phyloP scores from a whole-genome alignment of 2,329 filamentous ascomycete genomes.

The Fulvia fulva region DNA sequence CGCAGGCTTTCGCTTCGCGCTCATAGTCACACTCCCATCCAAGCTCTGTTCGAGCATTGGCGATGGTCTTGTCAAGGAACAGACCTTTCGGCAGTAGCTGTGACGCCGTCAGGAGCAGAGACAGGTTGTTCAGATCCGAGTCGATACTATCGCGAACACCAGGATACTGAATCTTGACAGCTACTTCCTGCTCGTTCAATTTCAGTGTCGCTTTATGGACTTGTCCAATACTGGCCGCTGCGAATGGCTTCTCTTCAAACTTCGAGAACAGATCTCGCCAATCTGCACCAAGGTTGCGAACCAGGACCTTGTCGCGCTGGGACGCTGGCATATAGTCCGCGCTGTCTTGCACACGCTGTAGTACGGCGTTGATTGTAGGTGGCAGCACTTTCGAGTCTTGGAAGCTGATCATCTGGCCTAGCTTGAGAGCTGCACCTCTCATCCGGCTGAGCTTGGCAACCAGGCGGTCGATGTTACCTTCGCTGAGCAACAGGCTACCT shows the following conservation, averaged over 20 bases:
- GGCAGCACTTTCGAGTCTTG: conserved; percentile 96
- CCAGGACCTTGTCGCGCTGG: conserved; percentile 81
- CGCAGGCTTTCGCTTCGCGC: conserved; percentile 78
- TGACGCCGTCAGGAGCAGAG: conserved; percentile 83
- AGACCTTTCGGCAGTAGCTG: conserved; percentile 85
- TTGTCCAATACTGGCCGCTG: conserved; percentile 94
- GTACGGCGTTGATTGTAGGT: conserved; percentile 76
- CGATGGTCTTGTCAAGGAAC: conserved; percentile 95
- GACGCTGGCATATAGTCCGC: conserved; percentile 97
- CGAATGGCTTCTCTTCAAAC: conserved; percentile 89
- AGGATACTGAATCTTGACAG: conserved; percentile 96
- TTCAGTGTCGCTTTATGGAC: conserved; percentile 82
- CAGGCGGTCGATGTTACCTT: conserved; percentile 86
- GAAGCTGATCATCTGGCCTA: conserved; percentile 97
- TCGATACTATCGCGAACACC: conserved; percentile 95
- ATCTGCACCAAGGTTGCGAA: conserved; percentile 70
- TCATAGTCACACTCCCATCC: conserved; percentile 97
- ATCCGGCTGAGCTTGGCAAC: conserved; percentile 92
- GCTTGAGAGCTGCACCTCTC: conserved; percentile 92
- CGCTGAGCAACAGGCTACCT: conserved; percentile 82
- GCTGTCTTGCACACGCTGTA: conserved; percentile 91
- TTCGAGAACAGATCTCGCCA: conserved; percentile 80
- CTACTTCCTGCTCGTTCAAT: conserved; percentile 70
- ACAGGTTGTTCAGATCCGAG: conserved; percentile 91
- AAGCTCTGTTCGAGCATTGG: conserved; percentile 85